These are phyloP conservation scores for Trichosporon sp. DNA, from an alignment of 1,284 basidiomycete species.

Conservation along the genomic window DNA sequence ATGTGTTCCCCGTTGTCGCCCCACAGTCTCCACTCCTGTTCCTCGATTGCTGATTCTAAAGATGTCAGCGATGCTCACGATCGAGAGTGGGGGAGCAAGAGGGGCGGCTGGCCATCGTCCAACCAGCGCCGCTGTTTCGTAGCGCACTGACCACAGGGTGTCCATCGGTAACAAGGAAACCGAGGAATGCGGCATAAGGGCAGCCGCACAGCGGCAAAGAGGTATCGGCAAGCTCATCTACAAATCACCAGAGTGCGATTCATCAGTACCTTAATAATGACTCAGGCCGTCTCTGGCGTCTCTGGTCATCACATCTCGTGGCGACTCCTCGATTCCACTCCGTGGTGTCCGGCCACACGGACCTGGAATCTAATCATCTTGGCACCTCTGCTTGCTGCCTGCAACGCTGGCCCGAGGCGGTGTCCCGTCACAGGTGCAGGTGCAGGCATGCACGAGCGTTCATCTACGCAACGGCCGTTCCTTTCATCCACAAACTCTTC, in stretches of 20 bases:
- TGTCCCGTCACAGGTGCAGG: neutral
- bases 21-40: neutral
- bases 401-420: neutral
- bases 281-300: neutral
- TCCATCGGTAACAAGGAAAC: neutral
- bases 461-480: neutral
- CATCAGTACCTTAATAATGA: slow-evolving; percentile 2
- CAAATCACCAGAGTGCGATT: neutral
- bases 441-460: neutral
- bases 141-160: slow-evolving; percentile 10
- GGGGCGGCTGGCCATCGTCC: neutral
- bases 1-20: neutral
- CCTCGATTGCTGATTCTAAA: neutral
- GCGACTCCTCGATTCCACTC: neutral
- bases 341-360: neutral
- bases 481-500: neutral
- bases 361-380: neutral
- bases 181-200: slow-evolving; percentile 7
- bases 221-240: neutral
- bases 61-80: neutral
- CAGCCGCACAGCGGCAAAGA: neutral
- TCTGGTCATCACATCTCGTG: neutral
- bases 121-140: neutral
- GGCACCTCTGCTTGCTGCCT: neutral
- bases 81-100: neutral